Evolutionary conservation across 495 filamentous ascomycete species (phyloP).

Genomic region (Neurospora hispaniola): DNA sequence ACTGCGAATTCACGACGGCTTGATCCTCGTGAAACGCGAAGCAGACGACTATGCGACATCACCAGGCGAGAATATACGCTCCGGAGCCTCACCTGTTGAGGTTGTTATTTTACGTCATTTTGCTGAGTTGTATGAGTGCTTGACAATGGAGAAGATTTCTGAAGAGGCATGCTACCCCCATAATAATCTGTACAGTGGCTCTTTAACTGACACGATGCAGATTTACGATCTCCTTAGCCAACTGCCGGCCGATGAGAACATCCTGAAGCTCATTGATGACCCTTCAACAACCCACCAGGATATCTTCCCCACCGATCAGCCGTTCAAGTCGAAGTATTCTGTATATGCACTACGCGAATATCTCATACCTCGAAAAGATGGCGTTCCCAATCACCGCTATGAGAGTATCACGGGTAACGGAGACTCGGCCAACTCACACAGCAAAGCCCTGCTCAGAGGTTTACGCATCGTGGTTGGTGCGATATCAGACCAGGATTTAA

Average conservation of each 20-base stretch:
- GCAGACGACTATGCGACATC: slow-evolving; percentile 25
- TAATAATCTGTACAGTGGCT: background rate
- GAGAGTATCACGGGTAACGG: background rate
- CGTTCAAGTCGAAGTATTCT: slow-evolving; percentile 67
- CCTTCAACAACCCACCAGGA: slow-evolving; percentile 40
- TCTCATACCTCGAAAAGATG: slow-evolving; percentile 14
- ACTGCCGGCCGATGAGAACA: slow-evolving; percentile 58
- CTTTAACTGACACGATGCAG: slow-evolving; percentile 31
- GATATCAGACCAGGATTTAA: slow-evolving; percentile 33
- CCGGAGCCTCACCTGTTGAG: slow-evolving; percentile 48
- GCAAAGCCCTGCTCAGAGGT: slow-evolving; percentile 24
- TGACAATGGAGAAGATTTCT: slow-evolving; percentile 64
- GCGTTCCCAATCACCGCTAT: background rate
- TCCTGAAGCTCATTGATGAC: slow-evolving; percentile 48
- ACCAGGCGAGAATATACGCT: slow-evolving; percentile 19
- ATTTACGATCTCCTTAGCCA: slow-evolving; percentile 64
- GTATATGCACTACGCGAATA: slow-evolving; percentile 50
- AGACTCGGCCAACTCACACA: slow-evolving; percentile 12
- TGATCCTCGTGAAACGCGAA: slow-evolving; percentile 48
- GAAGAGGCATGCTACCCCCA: slow-evolving; percentile 39
- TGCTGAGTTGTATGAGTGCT: slow-evolving; percentile 69
- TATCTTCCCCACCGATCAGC: slow-evolving; percentile 57
- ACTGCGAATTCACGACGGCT: slow-evolving; percentile 46
- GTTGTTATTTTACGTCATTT: slow-evolving; percentile 75
- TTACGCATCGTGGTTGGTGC: slow-evolving; percentile 36